Evolutionary conservation across 768 basidiomycete species (phyloP), one percentile per base, ranked within the genome.

Genomic region (Termitomyces sp.): DNA sequence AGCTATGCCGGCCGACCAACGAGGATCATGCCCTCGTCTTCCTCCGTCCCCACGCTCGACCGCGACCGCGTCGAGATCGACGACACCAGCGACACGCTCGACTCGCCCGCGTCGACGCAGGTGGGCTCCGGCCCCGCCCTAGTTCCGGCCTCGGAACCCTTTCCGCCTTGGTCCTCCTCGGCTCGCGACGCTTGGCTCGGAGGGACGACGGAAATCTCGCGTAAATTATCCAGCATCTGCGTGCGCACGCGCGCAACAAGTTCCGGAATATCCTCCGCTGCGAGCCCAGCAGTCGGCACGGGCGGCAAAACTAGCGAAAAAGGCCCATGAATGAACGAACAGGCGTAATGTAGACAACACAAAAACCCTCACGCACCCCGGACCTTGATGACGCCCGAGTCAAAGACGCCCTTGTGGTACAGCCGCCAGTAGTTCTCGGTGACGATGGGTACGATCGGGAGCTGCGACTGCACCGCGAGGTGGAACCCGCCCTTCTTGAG

Each of bases 401-500:
- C 85, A 61, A 98, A 91, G 20, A 85, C 74, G 36, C 87, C 87
- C 60, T 85, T 81, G 66, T 83, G 85, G 70, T 97, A 98, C 47
- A 96, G 63, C 60, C 83, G 74, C 81, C 91, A 91, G 70, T 98
- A 99, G 71, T 98, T 98, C 76, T 98, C 94, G 52, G 86, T 85
- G 2, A 98, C 87, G 52, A 99, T 82, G 6, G 97, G 96, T 31
- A 92, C 82, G 66, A 99, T 87, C 6, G 97, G 96, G 47, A 98
- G 81, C 31, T 89, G 85, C 13, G 92, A 86, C 72, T 94, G 87
- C 26, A 98, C 81, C 29, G 97, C 97, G 51, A 98, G 81, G 69
- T 98, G 94, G 79, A 98, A 98, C 3, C 94, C 95, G 41, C 97
- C 97, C 72, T 98, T 99, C 80, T 99, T 99, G 78, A 99, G 87